Base-by-base conservation (phyloP, 2,329 filamentous ascomycete genomes). In the Elsinoe arachidis region DNA sequence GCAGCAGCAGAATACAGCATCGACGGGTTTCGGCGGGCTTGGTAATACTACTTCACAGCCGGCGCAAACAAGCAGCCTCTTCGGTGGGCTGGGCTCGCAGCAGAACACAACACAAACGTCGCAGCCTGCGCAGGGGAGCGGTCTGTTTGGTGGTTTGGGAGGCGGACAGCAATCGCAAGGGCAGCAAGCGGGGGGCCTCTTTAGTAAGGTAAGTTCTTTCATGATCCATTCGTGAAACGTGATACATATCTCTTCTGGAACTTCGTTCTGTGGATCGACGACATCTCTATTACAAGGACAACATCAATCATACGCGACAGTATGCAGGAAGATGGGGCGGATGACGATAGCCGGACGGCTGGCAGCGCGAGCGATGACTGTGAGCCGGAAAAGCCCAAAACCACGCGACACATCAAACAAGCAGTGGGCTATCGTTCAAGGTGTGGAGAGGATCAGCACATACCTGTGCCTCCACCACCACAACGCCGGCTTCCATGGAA, bases 181-280 rank as follows among this genome's bases (percentile, higher is more conserved):
- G 19, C 54, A 56, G 43, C 54, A 47, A 38, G 12, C 39, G 23
- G 38, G 38, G 7, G 53, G 53, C 1, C 44, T 55, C 12, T 55
- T 55, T 23, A n/a, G 26, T 44, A 39, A 47, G 37, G 46, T 49
- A 17, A 53, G 56, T 46, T 34, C 14, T 35, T 23, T 47, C 38
- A 39, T 30, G 56, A 41, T 54, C 21, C 55, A 60, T 43, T 51
- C 66, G 60, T 64, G 60, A 14, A 62, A 66, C 44, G 43, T 12
- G 7, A 21, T 44, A 2, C 21, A 44, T 17, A 44, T 23, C 2
- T 23, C 23, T 44, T 26, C 23, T 26, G 23, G 23, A 6, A 26
- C 23, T 26, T 26, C 23, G 23, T 26, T 26, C 23, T 57, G 39
- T 26, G 44, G n/a, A 55, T 38, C 9, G 23, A 6, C 23, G 23